phyloP scores from a whole-genome alignment of 1,284 basidiomycete genomes.

The Vanrija humicola region DNA sequence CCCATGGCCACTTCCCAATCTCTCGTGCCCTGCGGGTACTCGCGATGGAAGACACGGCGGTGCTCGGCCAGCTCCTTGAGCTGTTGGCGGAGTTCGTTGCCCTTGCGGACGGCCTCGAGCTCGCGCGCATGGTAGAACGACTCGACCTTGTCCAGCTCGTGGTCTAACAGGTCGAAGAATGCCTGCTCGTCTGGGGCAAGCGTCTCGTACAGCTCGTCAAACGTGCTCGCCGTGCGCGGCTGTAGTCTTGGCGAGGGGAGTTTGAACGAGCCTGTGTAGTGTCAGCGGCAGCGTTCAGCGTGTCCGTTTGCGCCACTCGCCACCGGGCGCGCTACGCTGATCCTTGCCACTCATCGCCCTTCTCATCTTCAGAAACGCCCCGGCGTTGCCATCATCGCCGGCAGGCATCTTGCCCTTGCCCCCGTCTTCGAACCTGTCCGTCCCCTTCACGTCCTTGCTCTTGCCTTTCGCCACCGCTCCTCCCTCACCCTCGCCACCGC shows the following conservation, averaged over 20 bases:
- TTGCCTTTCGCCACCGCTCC: too few relatives aligned
- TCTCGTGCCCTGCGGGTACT: constrained; percentile 36
- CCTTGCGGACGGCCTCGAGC: constrained; percentile 60
- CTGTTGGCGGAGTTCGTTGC: constrained; percentile 62
- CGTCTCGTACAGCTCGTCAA: constrained; percentile 41
- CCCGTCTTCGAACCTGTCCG: too few relatives aligned
- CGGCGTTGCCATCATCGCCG: too few relatives aligned
- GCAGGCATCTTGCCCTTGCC: too few relatives aligned
- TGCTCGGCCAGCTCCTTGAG: constrained; percentile 71
- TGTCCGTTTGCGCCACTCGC: neutral
- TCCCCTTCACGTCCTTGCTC: too few relatives aligned
- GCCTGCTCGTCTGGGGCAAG: constrained; percentile 56
- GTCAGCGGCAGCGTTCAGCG: neutral
- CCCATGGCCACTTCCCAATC: constrained; percentile 44
- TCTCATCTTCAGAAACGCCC: neutral
- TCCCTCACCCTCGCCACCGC: too few relatives aligned
- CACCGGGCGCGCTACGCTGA: too few relatives aligned
- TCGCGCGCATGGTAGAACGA: constrained; percentile 73
- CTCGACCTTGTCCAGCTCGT: constrained; percentile 75
- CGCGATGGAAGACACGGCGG: constrained; percentile 61
- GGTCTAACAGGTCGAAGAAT: constrained; percentile 72
- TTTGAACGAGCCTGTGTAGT: constrained; percentile 29
- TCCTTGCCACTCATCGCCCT: too few relatives aligned
- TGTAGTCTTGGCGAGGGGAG: constrained; percentile 31
- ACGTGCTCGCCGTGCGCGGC: constrained; percentile 19